Evolutionary conservation across 495 filamentous ascomycete species (phyloP).

Genomic region (Melanomma pulvis-pyrius): DNA sequence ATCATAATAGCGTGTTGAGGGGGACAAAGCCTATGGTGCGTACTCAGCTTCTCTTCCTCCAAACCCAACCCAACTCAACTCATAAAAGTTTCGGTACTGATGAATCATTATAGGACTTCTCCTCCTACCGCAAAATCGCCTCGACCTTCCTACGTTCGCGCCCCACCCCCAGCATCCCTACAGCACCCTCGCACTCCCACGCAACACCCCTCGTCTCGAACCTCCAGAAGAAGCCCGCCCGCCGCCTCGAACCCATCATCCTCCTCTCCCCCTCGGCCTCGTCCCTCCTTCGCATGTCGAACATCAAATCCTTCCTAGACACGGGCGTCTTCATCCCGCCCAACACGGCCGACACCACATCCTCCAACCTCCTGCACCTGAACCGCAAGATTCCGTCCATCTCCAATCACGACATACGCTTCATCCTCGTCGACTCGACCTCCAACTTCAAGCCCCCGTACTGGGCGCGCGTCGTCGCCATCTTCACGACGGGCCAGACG

Average conservation of each 20-base stretch:
- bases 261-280: conserved; percentile 97
- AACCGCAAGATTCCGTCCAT: conserved; percentile 76
- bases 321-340: conserved; percentile 78
- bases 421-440: conserved; percentile 90
- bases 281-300: conserved; percentile 94
- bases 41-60: not conserved
- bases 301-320: conserved; percentile 94
- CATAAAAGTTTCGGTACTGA: too few relatives aligned
- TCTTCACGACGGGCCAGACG: conserved; percentile 96
- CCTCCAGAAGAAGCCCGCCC: conserved; percentile 54
- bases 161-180: conserved; percentile 42
- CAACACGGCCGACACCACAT: conserved; percentile 64
- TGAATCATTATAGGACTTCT: conserved; percentile 94
- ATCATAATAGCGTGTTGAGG: conserved; percentile 83
- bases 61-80: not conserved
- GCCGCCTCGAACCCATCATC: conserved; percentile 90
- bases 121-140: conserved; percentile 85
- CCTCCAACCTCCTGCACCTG: conserved; percentile 79
- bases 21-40: conserved; percentile 87
- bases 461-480: conserved; percentile 92
- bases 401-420: conserved; percentile 73
- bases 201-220: conserved; percentile 43
- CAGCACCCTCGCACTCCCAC: conserved; percentile 29
- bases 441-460: conserved; percentile 98
- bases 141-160: conserved; percentile 69